A percentile compares a stretch with the other conserved stretches of the same genome.
Conservation (phyloP, 2,329 filamentous ascomycete genomes). For the Cryoendolithus antarcticus region DNA sequence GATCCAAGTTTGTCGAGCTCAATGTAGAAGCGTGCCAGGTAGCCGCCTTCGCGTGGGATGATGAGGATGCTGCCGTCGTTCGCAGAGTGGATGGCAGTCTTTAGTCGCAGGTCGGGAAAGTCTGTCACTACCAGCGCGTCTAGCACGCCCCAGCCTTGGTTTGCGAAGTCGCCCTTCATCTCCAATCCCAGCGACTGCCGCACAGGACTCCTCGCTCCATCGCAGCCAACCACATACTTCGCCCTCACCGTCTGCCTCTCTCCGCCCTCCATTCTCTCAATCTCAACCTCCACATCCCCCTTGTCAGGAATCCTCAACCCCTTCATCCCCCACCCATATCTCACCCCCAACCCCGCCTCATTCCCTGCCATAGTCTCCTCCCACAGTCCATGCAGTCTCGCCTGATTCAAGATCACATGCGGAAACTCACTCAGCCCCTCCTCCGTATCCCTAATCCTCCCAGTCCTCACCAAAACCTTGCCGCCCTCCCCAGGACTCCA, state of each 20-base stretch:
- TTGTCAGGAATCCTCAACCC: conserved; percentile 13
- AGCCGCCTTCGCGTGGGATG: conserved; percentile 43
- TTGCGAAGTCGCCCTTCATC: conserved; percentile 24
- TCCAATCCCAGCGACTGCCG: conserved; percentile 19
- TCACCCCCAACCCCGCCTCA: conserved; percentile 19
- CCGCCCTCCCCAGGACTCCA: conserved; percentile 51
- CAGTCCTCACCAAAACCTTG: conserved; percentile 41
- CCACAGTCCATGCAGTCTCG: conserved; percentile 48
- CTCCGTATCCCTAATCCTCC: conserved; percentile 51
- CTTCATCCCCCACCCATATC: conserved; percentile 16
- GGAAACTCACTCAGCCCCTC: conserved; percentile 51
- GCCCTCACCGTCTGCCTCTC: conserved; percentile 19
- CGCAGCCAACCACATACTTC: conserved; percentile 25
- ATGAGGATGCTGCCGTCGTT: conserved; percentile 66
- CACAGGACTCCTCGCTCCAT: conserved; percentile 22
- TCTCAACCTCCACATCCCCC: conserved; percentile 42
- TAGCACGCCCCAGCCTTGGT: conserved; percentile 25
- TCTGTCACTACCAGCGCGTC: conserved; percentile 23
- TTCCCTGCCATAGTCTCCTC: conserved; percentile 22
- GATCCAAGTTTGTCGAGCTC: conserved; percentile 29
- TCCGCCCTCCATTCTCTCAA: conserved; percentile 24
- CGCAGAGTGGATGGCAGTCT: conserved; percentile 42
- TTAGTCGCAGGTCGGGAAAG: conserved; percentile 41
- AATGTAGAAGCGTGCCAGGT: conserved; percentile 24
- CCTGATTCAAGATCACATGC: conserved; percentile 58